Percentiles rank a stretch among this genome's conserved stretches.
Conservation (phyloP, 345 rosid genomes). For the Barbarea vulgaris region DNA sequence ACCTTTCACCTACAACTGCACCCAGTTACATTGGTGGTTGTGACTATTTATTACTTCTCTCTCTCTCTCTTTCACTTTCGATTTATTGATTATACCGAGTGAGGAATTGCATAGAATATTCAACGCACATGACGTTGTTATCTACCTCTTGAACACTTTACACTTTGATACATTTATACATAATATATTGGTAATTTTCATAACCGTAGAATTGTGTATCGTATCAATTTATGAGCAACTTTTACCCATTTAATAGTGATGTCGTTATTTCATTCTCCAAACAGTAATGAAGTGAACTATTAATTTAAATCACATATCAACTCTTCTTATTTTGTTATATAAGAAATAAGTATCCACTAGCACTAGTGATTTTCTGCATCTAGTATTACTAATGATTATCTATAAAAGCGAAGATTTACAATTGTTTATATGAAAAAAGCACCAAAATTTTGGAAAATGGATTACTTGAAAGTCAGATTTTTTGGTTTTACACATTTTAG, state of each 20-base stretch:
- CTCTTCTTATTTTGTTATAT: neutral
- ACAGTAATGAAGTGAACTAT: neutral
- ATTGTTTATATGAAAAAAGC: neutral
- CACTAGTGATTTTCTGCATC: constrained; percentile 10
- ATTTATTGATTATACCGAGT: constrained; percentile 25
- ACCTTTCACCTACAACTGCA: constrained; percentile 36
- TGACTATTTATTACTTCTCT: constrained; percentile 27
- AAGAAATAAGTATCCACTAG: neutral
- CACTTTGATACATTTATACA: neutral
- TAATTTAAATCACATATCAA: neutral
- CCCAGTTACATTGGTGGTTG: constrained; percentile 38
- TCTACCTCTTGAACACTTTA: neutral
- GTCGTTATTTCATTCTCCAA: neutral
- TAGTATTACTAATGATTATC: neutral
- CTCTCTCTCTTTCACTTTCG: constrained; percentile 7
- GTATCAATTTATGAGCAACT: neutral
- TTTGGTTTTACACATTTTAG: neutral
- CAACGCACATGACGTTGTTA: constrained; percentile 35
- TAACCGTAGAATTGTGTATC: neutral
- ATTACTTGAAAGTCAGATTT: neutral
- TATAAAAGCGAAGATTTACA: neutral
- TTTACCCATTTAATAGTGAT: neutral
- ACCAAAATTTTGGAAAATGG: neutral
- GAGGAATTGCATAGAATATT: constrained; percentile 21
- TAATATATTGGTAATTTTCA: neutral